Evolutionary conservation across 495 filamentous ascomycete genomes (phyloP).

Genomic region (Daldinia bambusicola): DNA sequence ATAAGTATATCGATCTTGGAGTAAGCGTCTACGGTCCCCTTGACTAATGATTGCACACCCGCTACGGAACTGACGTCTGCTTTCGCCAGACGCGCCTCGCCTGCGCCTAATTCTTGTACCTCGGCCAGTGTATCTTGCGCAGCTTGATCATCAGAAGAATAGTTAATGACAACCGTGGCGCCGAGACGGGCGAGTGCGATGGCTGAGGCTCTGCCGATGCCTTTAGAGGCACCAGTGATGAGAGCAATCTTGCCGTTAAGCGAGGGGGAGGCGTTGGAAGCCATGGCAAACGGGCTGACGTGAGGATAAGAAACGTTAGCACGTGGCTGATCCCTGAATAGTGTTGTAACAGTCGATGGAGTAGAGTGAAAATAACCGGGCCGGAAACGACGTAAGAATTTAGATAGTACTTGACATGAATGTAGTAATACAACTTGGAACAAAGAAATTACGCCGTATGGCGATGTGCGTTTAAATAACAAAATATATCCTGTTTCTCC

Average conservation of each 20-base stretch:
- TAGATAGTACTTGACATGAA: not conserved
- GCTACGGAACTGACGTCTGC: conserved; percentile 69
- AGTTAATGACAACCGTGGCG: conserved; percentile 73
- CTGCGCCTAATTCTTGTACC: conserved; percentile 58
- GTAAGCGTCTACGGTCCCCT: conserved; percentile 67
- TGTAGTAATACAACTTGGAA: not conserved
- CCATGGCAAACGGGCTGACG: conserved; percentile 17
- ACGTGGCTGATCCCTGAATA: not conserved
- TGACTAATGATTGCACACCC: conserved; percentile 71
- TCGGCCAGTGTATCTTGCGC: conserved; percentile 65
- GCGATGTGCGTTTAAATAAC: conserved; percentile 14
- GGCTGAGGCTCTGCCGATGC: conserved; percentile 71
- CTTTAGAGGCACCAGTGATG: conserved; percentile 74
- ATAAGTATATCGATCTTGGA: conserved; percentile 75
- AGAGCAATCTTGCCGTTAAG: conserved; percentile 69
- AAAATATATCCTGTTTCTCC: not conserved
- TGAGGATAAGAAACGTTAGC: not conserved
- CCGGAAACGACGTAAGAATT: conserved; percentile 11
- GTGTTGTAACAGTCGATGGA: not conserved
- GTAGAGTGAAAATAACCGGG: not conserved
- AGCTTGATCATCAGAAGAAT: conserved; percentile 60
- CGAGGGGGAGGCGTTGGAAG: conserved; percentile 32
- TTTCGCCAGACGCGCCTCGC: conserved; percentile 66
- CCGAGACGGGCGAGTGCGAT: conserved; percentile 65
- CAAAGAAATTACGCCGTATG: conserved; percentile 4